Percentiles rank a stretch among this genome's conserved stretches.
Evolutionary conservation across 2,329 filamentous ascomycete genomes (phyloP).

Genomic region (Penicillium sp.): DNA sequence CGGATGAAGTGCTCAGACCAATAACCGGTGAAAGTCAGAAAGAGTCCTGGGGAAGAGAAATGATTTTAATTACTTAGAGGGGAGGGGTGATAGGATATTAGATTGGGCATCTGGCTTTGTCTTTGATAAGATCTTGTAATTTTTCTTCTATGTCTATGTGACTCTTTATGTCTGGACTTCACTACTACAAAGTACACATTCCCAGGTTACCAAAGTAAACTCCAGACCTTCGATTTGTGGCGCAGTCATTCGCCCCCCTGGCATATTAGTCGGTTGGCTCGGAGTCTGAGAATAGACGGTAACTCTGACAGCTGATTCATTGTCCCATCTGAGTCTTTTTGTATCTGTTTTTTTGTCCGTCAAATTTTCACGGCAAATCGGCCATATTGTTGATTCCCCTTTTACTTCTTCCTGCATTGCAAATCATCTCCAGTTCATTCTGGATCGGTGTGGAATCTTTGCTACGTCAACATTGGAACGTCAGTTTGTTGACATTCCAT

Average conservation of each 20-base stretch:
- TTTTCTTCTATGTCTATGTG: not conserved
- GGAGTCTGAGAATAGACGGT: not conserved
- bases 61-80: not conserved
- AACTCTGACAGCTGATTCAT: constrained; percentile 4
- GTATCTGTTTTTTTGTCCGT: not conserved
- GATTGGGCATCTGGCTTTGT: not conserved
- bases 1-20: constrained; percentile 7
- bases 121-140: not conserved
- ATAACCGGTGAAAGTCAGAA: constrained; percentile 5
- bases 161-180: not conserved
- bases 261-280: constrained; percentile 8
- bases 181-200: not conserved
- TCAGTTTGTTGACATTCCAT: constrained; percentile 13
- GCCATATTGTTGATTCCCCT: not conserved
- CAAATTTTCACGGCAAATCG: not conserved
- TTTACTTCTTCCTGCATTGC: constrained; percentile 1
- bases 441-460: constrained; percentile 23
- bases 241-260: constrained; percentile 11
- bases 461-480: constrained; percentile 13
- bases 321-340: not conserved
- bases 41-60: not conserved
- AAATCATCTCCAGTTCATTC: constrained; percentile 20
- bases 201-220: not conserved
- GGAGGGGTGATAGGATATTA: not conserved
- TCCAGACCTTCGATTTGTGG: constrained; percentile 1